A percentile compares a stretch with the other conserved stretches of the same genome.
Evolutionary conservation across 2,329 filamentous ascomycete species (phyloP).

Genomic region (Dryadomyces quercus-mongolicae): DNA sequence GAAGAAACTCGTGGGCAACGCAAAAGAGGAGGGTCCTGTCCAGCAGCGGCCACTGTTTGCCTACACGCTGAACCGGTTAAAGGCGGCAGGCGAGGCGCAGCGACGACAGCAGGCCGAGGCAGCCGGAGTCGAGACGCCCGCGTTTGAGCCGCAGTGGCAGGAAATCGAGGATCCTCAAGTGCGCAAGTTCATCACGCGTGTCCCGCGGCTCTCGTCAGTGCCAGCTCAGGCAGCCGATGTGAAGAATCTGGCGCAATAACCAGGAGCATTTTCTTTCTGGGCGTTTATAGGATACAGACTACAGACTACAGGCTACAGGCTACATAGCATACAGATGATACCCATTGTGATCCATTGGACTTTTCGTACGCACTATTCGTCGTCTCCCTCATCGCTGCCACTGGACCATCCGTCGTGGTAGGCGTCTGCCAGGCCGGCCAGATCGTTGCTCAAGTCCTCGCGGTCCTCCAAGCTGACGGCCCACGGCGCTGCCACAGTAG

Average conservation of each 20-base stretch:
- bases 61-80: conserved; percentile 11
- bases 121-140: conserved; percentile 6
- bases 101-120: conserved; percentile 8
- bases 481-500: conserved; percentile 36
- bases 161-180: conserved; percentile 11
- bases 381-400: conserved; percentile 59
- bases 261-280: too few species aligned
- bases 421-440: conserved; percentile 73
- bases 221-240: conserved; percentile 1
- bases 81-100: conserved; percentile 7
- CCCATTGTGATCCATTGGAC: too few species aligned
- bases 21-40: neutral
- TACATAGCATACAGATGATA: too few species aligned
- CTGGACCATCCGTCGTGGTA: conserved; percentile 84
- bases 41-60: conserved; percentile 9
- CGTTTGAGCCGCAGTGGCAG: conserved; percentile 12
- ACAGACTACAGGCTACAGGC: too few species aligned
- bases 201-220: conserved; percentile 6
- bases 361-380: conserved; percentile 31
- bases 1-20: conserved; percentile 2
- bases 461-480: conserved; percentile 64
- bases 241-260: conserved; percentile 5
- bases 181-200: conserved; percentile 7
- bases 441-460: conserved; percentile 67
- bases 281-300: too few species aligned